Base-by-base conservation (phyloP, 768 basidiomycete species). In the Harrya chromipes region DNA sequence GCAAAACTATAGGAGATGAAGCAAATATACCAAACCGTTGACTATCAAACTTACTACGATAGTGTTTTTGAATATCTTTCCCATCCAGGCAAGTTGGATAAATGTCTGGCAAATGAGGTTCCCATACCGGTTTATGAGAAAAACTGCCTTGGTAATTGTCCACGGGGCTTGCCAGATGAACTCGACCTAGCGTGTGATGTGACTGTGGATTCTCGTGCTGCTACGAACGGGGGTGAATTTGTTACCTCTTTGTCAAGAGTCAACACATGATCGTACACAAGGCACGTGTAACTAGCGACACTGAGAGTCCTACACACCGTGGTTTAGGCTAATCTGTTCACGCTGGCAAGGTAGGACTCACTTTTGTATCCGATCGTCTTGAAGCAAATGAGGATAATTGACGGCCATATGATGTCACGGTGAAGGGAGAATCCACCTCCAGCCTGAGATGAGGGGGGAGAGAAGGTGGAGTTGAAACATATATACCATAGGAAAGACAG, bases 231-330 rank as follows among this genome's bases (percentile, higher is more conserved):
- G 14, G 2, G 14, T 33, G 6, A 14, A 31, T 12, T 13, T 6
- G 4, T 29, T 33, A 33, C 33, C 33, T 33, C 33, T 33, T 16
- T 33, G 14, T 33, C 33, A 35, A 66, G 6, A 16, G 67, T 69
- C 1, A 66, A 41, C 40, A 67, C 12, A 45, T 64, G 58, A 31
- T 66, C 65, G 17, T 65, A 65, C 7, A 57, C 34, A 6, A 66
- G 62, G 3, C 67, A 33, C 16, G 62, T 40, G 20, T 40, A 36
- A 19, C 64, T 66, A 39, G 58, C 41, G 39, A 63, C 33, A 14
- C 33, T 16, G 13, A 33, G 33, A 33, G 33, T 33, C 33, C 33
- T 33, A 14, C 16, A 33, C 13, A 33, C 16, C 5, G 1, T 33
- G n/a, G n/a, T n/a, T n/a, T 4, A 16, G 29, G 10, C 6, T 33